phyloP scores from a whole-genome alignment of 169 alveolate species.

The Plasmodium billcollinsi region DNA sequence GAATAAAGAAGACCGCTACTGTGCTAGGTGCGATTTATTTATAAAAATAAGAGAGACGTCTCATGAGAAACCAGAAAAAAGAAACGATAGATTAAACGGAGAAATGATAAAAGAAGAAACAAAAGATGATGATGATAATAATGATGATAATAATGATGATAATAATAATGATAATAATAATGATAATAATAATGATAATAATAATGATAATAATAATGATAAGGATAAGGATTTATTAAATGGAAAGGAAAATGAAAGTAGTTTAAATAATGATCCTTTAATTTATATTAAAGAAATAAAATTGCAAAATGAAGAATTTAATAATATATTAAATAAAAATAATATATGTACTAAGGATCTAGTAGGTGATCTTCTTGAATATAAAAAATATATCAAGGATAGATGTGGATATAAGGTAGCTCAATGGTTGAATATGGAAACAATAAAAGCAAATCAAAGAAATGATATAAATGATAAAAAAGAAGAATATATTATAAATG shows the following conservation, averaged over 20 bases:
- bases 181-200: too few relatives aligned
- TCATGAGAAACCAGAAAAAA: neutral
- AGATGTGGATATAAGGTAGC: slow-evolving; percentile 71
- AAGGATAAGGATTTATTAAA: neutral
- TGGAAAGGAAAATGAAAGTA: slow-evolving; percentile 1
- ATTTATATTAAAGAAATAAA: slow-evolving; percentile 63
- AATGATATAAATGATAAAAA: too few relatives aligned
- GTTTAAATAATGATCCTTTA: neutral
- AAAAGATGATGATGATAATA: neutral
- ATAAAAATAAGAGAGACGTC: neutral
- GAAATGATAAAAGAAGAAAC: neutral
- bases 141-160: too few relatives aligned
- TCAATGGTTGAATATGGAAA: slow-evolving; percentile 13
- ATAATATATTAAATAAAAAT: slow-evolving; percentile 37
- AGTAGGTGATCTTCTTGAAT: slow-evolving; percentile 24
- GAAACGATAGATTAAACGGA: neutral
- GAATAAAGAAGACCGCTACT: slow-evolving; percentile 43
- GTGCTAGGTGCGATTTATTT: slow-evolving; percentile 43
- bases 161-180: too few relatives aligned
- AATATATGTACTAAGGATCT: slow-evolving; percentile 16
- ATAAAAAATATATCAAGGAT: slow-evolving; percentile 59
- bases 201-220: neutral
- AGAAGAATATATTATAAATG: too few relatives aligned
- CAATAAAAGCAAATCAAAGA: neutral
- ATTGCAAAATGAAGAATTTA: slow-evolving; percentile 54